Base-by-base conservation (phyloP, 2,329 filamentous ascomycete genomes). In the Aureobasidium uvarum region DNA sequence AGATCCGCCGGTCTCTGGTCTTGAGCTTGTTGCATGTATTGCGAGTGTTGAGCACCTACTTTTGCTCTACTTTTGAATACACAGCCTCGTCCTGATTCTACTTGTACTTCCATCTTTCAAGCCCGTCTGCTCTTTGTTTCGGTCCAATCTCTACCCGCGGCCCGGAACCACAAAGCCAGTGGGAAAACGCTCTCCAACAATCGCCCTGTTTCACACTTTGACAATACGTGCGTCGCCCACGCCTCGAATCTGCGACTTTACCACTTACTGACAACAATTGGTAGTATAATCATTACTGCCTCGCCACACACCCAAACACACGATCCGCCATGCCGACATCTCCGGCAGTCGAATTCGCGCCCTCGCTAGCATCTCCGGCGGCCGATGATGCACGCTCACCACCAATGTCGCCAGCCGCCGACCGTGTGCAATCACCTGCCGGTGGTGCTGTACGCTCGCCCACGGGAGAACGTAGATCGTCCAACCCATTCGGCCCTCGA, bases 391-490 rank as follows among this genome's bases (percentile, higher is more conserved):
- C 18, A 18, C 56, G n/a, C 14, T 60, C 56, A 46, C 54, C 39
- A 8, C 31, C 50, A 54, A 33, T 54, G 31, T 45, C 54, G 25
- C 54, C 54, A 10, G 28, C 7, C 11, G 55, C 3, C 25, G 52
- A 41, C 41, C 36, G 33, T 20, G 52, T 56, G 20, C 52, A 56
- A 7, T 58, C 54, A 3, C 54, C 54, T 8, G 16, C 14, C 13
- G 55, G 20, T n/a, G 52, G 13, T 28, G 13, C 2, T 55, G 51
- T 55, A 31, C 55, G 39, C 20, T 20, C 54, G 10, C n/a, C 25
- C 38, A 58, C 54, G 14, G 56, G 28, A 46, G 56, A 38, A 46
- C 56, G 56, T 60, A 64, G 62, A 56, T n/a, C 41, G 25, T 64
- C 62, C 8, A 33, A 45, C 23, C 14, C 58, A 5, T 60, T 60